These are phyloP conservation scores for Solanum infundibuliforme DNA, from an alignment of 257 asterid genomes.

Conservation along the genomic window DNA sequence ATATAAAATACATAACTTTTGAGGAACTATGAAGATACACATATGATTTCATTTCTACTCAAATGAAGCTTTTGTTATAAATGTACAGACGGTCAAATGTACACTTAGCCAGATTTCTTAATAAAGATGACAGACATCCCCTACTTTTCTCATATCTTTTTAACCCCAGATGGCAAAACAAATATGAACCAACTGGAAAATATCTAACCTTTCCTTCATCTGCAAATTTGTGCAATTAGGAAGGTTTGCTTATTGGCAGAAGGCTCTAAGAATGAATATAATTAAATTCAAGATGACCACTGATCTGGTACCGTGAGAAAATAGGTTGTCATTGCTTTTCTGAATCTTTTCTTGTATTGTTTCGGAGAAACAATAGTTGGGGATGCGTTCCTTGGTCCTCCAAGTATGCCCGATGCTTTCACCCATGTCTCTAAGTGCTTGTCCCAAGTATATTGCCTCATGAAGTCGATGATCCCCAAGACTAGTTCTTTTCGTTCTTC, in stretches of 20 bases:
- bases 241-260: conserved; percentile 1
- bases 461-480: conserved; percentile 83
- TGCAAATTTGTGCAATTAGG: conserved; percentile 4
- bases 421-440: conserved; percentile 98
- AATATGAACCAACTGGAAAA: conserved; percentile 1
- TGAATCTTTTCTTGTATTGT: conserved; percentile 91
- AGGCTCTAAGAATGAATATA: not conserved
- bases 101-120: not conserved
- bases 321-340: conserved; percentile 89
- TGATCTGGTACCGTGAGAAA: conserved; percentile 92
- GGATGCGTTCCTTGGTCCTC: conserved; percentile 85
- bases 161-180: not conserved
- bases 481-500: conserved; percentile 81
- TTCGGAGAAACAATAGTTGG: conserved; percentile 87
- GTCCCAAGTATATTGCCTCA: conserved; percentile 99
- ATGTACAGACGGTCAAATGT: conserved; percentile 10
- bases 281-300: conserved; percentile 40
- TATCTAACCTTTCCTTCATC: not conserved
- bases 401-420: conserved; percentile 82
- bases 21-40: not conserved
- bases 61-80: not conserved
- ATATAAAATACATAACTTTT: not conserved
- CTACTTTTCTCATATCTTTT: not conserved
- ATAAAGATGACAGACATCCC: not conserved
- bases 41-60: not conserved